Evolutionary conservation across 2,329 filamentous ascomycete genomes (phyloP).

Genomic region (Cadophora malorum): DNA sequence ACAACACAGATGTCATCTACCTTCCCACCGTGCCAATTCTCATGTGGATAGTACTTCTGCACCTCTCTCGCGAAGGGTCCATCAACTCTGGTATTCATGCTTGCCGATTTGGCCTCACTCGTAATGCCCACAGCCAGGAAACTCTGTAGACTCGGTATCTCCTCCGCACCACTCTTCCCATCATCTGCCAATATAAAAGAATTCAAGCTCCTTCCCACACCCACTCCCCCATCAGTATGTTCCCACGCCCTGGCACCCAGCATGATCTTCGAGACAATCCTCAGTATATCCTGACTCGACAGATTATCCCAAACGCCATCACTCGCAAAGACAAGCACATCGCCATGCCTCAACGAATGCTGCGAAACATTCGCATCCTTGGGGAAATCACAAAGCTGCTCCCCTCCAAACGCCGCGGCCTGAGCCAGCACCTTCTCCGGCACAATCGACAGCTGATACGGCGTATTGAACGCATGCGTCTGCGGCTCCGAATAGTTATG

Average conservation of each 20-base stretch:
- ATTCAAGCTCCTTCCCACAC: constrained; percentile 65
- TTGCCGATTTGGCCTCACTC: constrained; percentile 82
- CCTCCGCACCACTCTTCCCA: constrained; percentile 45
- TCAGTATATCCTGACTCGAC: constrained; percentile 86
- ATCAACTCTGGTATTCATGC: constrained; percentile 79
- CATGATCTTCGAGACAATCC: constrained; percentile 81
- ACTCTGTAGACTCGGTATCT: constrained; percentile 68
- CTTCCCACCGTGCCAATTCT: constrained; percentile 91
- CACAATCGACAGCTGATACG: constrained; percentile 90
- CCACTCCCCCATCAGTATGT: constrained; percentile 64
- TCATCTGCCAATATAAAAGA: constrained; percentile 58
- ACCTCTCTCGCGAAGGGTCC: constrained; percentile 96
- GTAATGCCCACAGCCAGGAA: constrained; percentile 81
- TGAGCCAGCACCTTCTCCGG: constrained; percentile 80
- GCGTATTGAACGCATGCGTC: constrained; percentile 97
- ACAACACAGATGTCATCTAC: constrained; percentile 94
- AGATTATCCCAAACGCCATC: constrained; percentile 98
- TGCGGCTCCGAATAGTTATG: constrained; percentile 84
- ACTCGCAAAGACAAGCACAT: constrained; percentile 91
- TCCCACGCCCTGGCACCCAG: constrained; percentile 76
- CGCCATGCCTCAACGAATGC: constrained; percentile 82
- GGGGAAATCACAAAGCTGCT: constrained; percentile 82
- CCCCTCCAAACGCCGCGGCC: constrained; percentile 82
- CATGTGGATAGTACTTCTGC: constrained; percentile 82
- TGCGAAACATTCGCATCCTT: constrained; percentile 81